phyloP scores from a whole-genome alignment of 805 yeast species.

The Spathaspora hagerdaliae region DNA sequence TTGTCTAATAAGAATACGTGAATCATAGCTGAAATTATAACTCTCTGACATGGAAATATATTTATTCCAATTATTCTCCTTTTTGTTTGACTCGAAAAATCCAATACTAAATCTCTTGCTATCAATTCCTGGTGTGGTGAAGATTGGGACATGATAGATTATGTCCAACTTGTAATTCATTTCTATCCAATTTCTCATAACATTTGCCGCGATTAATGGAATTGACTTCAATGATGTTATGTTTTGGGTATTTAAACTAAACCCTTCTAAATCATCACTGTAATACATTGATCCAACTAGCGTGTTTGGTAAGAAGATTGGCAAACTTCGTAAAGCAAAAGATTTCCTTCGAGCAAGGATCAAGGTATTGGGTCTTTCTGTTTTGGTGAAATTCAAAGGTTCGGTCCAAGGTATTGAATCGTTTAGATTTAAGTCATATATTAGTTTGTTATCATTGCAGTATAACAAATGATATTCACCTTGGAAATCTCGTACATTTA shows the following conservation, averaged over 20 bases:
- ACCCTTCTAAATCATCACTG: not conserved
- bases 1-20: constrained; percentile 9
- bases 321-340: constrained; percentile 17
- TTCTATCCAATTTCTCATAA: constrained; percentile 26
- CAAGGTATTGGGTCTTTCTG: constrained; percentile 5
- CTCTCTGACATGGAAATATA: constrained; percentile 15
- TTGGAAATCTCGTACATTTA: constrained; percentile 7
- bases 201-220: constrained; percentile 25
- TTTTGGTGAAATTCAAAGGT: constrained; percentile 7
- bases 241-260: not conserved
- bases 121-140: constrained; percentile 26
- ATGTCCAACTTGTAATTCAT: constrained; percentile 11
- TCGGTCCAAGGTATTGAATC: constrained; percentile 23
- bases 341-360: constrained; percentile 19
- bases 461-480: constrained; percentile 20
- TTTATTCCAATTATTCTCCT: constrained; percentile 14
- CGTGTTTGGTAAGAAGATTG: constrained; percentile 23
- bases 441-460: constrained; percentile 26
- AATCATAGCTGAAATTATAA: constrained; percentile 14
- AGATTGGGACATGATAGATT: constrained; percentile 24
- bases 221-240: constrained; percentile 6
- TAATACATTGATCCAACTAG: constrained; percentile 21
- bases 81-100: constrained; percentile 4
- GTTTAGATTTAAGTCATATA: constrained; percentile 14
- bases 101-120: constrained; percentile 11